Evolutionary conservation across 2,329 filamentous ascomycete species (phyloP), one percentile per base, ranked within the genome.

Genomic region (Sclerotinia spermophila): DNA sequence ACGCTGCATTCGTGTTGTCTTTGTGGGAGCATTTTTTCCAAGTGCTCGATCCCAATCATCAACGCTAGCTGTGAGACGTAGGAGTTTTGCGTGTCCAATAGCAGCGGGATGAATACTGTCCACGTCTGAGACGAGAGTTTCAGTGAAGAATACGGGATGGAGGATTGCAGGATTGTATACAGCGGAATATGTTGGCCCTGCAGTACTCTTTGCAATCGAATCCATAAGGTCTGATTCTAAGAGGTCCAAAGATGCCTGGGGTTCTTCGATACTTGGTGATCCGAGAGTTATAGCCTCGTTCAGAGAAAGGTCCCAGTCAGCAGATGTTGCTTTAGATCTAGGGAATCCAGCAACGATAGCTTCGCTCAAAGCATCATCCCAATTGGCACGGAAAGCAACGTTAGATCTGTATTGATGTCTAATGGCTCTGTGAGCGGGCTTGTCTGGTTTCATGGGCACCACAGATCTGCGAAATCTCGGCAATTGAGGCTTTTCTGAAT

Each of bases 361-460:
- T 71, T 77, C 73, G 21, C 67, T 55, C 19, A 77, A 74, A 35
- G 76, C 77, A 30, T 72, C 71, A 38, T 75, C 72, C 77, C 77
- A 77, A 55, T 75, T 71, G 6, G 71, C 73, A 33, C 64, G 71
- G 59, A 71, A 70, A 33, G 71, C 71, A 24, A 71, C 45, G 10
- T 60, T 56, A n/a, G 70, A 61, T 69, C 72, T 71, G 42, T 73
- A 55, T 55, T 74, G 73, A 35, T 73, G 75, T 53, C 73, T 71
- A 44, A 73, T 62, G 30, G 73, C 58, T 64, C 72, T 74, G 17
- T 69, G 59, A 8, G 44, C 33, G 21, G 69, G 64, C 15, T 68
- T 62, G 6, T 48, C 60, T 33, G 65, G 51, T 33, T 69, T 59
- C n/a, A 15, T 67, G 42, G 53, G 56, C 13, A 40, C 58, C 35